Base-by-base conservation (phyloP, 2,329 filamentous ascomycete genomes). In the Cordyceps javanica region DNA sequence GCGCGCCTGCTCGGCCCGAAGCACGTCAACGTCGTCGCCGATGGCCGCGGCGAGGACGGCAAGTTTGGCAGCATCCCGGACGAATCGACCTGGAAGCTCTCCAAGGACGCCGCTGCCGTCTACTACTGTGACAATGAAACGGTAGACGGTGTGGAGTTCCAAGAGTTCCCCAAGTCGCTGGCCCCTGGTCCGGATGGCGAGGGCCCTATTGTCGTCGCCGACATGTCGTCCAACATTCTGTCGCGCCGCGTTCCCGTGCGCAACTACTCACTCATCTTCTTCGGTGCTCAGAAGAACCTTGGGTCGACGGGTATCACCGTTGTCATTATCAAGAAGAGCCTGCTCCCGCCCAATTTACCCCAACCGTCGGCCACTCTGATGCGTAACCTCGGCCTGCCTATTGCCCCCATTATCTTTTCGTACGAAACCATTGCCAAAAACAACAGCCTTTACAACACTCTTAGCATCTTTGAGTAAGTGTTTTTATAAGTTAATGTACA, bases 41-140 rank as follows among this genome's bases (percentile, higher is more conserved):
- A 96, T 72, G 74, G 81, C 8, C 77, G 85, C 55, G 79, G 82
- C 60, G 67, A 69, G 64, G 80, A 82, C 64, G 90, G 90, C 62
- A 96, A 94, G 72, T 97, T 95, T 70, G 91, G 91, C 59, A 83
- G 77, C 61, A 96, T 97, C 53, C 88, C 93, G 0, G 80, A 86
- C 10, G 86, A 92, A 72, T 83, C 82, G 62, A 82, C 81, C 21
- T 97, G 91, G 90, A 88, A 80, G 34, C 79, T 94, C 8, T 88
- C 85, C 41, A 77, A 83, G 63, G 77, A 83, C 38, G 77, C 87
- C 10, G 83, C 91, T 0, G 79, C 96, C 66, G 87, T 93, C 2
- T 97, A 97, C 73, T 92, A 85, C 71, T 96, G 93, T 71, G 89
- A 92, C 71, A 97, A 97, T 66, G 92, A 97, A 77, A 96, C 91